A percentile compares a stretch with the other conserved stretches of the same genome.
Conservation (phyloP, 306 rosid species). For the Cicer bijugum region DNA sequence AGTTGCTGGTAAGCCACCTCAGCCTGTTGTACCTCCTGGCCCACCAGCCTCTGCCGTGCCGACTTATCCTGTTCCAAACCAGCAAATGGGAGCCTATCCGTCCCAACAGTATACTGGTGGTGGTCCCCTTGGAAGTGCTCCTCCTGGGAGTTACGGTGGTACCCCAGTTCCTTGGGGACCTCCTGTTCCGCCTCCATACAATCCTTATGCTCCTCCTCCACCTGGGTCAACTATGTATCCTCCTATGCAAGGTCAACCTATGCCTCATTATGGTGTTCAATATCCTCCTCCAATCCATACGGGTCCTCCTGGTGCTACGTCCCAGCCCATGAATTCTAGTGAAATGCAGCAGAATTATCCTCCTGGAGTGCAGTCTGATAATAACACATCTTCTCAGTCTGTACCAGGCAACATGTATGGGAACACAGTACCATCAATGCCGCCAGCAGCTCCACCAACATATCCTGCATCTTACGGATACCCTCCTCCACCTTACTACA, state of each 20-base stretch:
- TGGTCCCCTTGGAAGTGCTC: slow-evolving; percentile 75
- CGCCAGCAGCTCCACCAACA: slow-evolving; percentile 64
- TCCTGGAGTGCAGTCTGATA: slow-evolving; percentile 90
- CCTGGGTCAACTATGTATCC: slow-evolving; percentile 91
- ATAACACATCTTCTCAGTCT: slow-evolving; percentile 58
- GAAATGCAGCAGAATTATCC: slow-evolving; percentile 84
- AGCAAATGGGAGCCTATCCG: slow-evolving; percentile 79
- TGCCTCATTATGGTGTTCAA: slow-evolving; percentile 79
- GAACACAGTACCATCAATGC: slow-evolving; percentile 60
- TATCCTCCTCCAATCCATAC: slow-evolving; percentile 79
- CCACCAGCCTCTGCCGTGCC: slow-evolving; percentile 78
- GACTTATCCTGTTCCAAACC: slow-evolving; percentile 75
- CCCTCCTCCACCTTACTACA: slow-evolving; percentile 72
- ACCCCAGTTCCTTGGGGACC: slow-evolving; percentile 97
- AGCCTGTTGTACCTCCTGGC: slow-evolving; percentile 86
- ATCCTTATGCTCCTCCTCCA: slow-evolving; percentile 84
- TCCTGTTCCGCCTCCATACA: slow-evolving; percentile 79
- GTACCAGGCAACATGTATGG: slow-evolving; percentile 63
- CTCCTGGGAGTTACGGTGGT: slow-evolving; percentile 65
- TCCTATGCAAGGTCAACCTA: slow-evolving; percentile 74
- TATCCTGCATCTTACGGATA: slow-evolving; percentile 83
- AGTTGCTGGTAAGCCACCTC: slow-evolving; percentile 98
- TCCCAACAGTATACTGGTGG: slow-evolving; percentile 86
- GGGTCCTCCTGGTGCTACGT: slow-evolving; percentile 81
- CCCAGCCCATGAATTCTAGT: slow-evolving; percentile 67